phyloP scores from a whole-genome alignment of 2,329 filamentous ascomycete species.

The Didymellaceae sp. region DNA sequence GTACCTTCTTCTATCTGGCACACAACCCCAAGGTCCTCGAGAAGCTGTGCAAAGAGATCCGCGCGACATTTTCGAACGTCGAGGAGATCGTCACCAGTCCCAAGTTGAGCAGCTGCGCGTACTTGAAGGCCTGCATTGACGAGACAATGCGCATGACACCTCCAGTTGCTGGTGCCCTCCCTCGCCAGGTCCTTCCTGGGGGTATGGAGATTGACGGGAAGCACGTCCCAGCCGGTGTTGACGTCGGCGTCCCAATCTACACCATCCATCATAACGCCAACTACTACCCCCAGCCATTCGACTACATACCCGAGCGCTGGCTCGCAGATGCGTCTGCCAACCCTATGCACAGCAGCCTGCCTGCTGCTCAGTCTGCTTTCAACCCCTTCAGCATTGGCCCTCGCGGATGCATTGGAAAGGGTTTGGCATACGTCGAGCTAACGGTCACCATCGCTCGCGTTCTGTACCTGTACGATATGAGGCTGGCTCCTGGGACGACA shows the following conservation, averaged over 20 bases:
- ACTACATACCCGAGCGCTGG: conserved; percentile 49
- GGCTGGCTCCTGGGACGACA: conserved; percentile 42
- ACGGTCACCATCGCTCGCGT: conserved; percentile 66
- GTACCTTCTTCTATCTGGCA: conserved; percentile 54
- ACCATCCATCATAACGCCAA: conserved; percentile 48
- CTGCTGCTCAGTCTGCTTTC: conserved; percentile 69
- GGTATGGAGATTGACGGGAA: conserved; percentile 48
- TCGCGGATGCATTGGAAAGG: conserved; percentile 75
- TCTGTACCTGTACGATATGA: conserved; percentile 67
- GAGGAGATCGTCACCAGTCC: conserved; percentile 49
- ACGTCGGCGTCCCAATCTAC: conserved; percentile 48
- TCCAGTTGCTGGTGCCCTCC: conserved; percentile 48
- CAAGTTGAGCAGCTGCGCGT: conserved; percentile 41
- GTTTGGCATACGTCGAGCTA: conserved; percentile 72
- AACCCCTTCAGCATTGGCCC: conserved; percentile 76
- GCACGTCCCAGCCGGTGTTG: conserved; percentile 45
- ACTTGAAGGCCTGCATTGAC: conserved; percentile 50
- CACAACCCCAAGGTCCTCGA: conserved; percentile 47
- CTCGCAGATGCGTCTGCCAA: conserved; percentile 39
- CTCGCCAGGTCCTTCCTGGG: conserved; percentile 47
- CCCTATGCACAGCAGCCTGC: conserved; percentile 36
- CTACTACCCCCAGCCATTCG: conserved; percentile 49
- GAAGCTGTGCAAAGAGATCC: conserved; percentile 44
- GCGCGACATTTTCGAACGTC: conserved; percentile 41
- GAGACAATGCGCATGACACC: conserved; percentile 52